These are phyloP conservation scores for maize (Zea mays) DNA, from an alignment of 176 grass and related monocot genomes.

Conservation along the genomic window Zm-B73-REFERENCE-NAM-5.0 NC_050100.1:186656501-186657000, in stretches of 20 bases:
- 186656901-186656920: constrained; percentile 84
- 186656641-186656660: constrained; percentile 90
- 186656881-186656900: constrained; percentile 70
- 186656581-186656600: constrained; percentile 82
- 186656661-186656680: constrained; percentile 81
- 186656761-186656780: constrained; percentile 56
- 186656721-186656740: constrained; percentile 82
- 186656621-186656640: constrained; percentile 85
- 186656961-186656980: constrained; percentile 90
- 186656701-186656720: constrained; percentile 91
- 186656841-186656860: constrained; percentile 86
- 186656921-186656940: constrained; percentile 85
- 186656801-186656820: constrained; percentile 67
- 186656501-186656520: constrained; percentile 87
- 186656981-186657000: constrained; percentile 69
- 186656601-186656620: constrained; percentile 90
- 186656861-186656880: constrained; percentile 63
- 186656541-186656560: constrained; percentile 97
- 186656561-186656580: constrained; percentile 72
- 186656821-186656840: constrained; percentile 67
- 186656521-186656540: constrained; percentile 85
- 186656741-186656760: constrained; percentile 57
- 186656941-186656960: constrained; percentile 92
- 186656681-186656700: constrained; percentile 94
- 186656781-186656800: constrained; percentile 63